Percentiles rank a stretch among this genome's conserved stretches.
phyloP scores from a whole-genome alignment of 225 moss, liverwort and hornwort genomes.

The Sphagnum tenellum region DNA sequence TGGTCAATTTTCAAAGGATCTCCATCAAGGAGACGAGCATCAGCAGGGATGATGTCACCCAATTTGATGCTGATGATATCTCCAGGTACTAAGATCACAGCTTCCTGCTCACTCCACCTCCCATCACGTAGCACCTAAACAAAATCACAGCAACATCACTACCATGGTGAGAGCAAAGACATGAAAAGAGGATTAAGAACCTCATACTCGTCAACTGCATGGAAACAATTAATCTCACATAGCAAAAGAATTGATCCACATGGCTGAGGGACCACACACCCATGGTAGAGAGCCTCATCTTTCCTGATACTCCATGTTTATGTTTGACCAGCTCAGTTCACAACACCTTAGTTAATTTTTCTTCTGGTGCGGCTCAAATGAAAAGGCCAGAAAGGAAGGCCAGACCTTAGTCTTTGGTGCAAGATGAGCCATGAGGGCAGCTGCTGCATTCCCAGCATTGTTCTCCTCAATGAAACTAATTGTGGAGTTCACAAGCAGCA shows the following conservation, averaged over 20 bases:
- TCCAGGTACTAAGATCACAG: conserved; percentile 43
- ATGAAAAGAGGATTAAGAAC: no score
- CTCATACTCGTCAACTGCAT: no score
- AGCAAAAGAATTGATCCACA: no score
- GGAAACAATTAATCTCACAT: no score
- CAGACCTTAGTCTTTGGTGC: conserved; percentile 53
- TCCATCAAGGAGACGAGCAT: conserved; percentile 47
- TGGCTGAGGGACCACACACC: no score
- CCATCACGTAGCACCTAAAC: conserved; percentile 43
- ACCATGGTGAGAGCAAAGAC: no score
- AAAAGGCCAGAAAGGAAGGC: no score
- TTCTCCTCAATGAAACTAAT: conserved; percentile 56
- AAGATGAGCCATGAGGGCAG: conserved; percentile 50
- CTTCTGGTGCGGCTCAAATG: background rate
- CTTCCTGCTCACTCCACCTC: conserved; percentile 37
- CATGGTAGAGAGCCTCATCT: no score
- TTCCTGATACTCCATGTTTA: no score
- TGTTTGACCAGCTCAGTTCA: no score
- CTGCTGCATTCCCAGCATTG: conserved; percentile 45
- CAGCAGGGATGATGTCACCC: conserved; percentile 57
- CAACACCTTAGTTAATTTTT: no score
- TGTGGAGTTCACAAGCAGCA: conserved; percentile 46
- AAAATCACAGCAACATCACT: no score
- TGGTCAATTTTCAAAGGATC: conserved; percentile 57
- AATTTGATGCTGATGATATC: conserved; percentile 60